Conservation (phyloP, 441 rosid species). For the Gossypium trilobum region DNA sequence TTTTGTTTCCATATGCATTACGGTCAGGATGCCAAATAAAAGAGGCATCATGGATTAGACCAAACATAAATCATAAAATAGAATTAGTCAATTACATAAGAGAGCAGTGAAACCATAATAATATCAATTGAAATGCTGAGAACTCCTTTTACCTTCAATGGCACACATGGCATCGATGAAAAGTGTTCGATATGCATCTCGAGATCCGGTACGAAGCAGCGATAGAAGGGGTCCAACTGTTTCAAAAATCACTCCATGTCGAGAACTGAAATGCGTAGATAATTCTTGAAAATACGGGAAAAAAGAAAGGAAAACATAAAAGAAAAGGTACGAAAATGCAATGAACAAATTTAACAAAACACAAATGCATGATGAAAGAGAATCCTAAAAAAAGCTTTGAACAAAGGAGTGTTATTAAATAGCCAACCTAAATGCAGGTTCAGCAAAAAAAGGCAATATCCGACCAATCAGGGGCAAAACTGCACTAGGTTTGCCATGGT, state of each 20-base stretch:
- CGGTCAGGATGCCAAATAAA: neutral
- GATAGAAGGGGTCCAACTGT: slow-evolving; percentile 76
- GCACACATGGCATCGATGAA: slow-evolving; percentile 65
- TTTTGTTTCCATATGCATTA: neutral
- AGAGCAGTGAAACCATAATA: slow-evolving; percentile 14
- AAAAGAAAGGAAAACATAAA: neutral
- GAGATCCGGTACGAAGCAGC: slow-evolving; percentile 74
- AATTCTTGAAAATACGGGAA: neutral
- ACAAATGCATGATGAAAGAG: neutral
- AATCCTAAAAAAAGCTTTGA: neutral
- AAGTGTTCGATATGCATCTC: slow-evolving; percentile 69
- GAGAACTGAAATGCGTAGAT: slow-evolving; percentile 36
- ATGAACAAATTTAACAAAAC: neutral
- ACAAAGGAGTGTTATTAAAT: neutral
- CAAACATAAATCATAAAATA: neutral
- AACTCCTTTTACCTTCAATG: slow-evolving; percentile 55
- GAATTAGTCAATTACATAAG: slow-evolving; percentile 10
- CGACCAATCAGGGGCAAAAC: slow-evolving; percentile 70
- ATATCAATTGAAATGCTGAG: slow-evolving; percentile 9
- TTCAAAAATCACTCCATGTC: slow-evolving; percentile 76
- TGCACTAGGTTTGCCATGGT: slow-evolving; percentile 64
- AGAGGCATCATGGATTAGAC: neutral
- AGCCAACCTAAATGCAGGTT: slow-evolving; percentile 71
- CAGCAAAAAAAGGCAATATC: slow-evolving; percentile 74
- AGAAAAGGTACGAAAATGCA: neutral